Percentiles rank a stretch among this genome's conserved stretches.
Evolutionary conservation across 2,329 filamentous ascomycete species (phyloP).

Genomic region (Stachybotrys elegans): DNA sequence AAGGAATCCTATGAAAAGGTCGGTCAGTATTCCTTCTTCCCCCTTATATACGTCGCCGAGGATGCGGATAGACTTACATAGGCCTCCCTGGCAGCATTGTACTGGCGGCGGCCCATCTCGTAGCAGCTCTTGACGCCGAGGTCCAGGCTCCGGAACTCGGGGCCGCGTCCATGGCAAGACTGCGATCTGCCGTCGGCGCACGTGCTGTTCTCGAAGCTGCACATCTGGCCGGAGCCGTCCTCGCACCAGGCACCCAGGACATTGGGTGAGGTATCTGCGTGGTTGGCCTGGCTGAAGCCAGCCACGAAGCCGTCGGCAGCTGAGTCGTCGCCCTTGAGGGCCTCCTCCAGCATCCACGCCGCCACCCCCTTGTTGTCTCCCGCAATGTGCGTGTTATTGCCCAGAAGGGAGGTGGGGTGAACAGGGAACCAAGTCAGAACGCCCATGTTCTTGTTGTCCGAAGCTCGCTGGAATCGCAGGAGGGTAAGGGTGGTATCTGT

Average conservation of each 20-base stretch:
- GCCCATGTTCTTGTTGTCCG: slow-evolving; percentile 72
- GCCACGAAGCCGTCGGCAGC: slow-evolving; percentile 71
- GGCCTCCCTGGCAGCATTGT: slow-evolving; percentile 46
- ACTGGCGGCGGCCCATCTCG: slow-evolving; percentile 73
- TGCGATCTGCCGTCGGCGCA: slow-evolving; percentile 67
- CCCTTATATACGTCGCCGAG: too few relatives aligned
- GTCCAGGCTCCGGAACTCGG: slow-evolving; percentile 62
- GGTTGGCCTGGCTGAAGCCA: slow-evolving; percentile 86
- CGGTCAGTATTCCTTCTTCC: background rate
- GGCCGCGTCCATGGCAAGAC: slow-evolving; percentile 69
- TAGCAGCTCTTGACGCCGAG: slow-evolving; percentile 69
- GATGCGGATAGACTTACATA: slow-evolving; percentile 35
- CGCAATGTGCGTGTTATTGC: slow-evolving; percentile 85
- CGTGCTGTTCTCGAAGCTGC: slow-evolving; percentile 76
- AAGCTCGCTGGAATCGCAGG: slow-evolving; percentile 69
- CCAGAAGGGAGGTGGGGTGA: slow-evolving; percentile 85
- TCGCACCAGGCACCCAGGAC: slow-evolving; percentile 85
- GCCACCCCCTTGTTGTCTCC: slow-evolving; percentile 98
- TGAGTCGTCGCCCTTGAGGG: slow-evolving; percentile 45
- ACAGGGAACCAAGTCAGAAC: slow-evolving; percentile 88
- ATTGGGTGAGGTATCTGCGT: slow-evolving; percentile 88
- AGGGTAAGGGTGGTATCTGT: slow-evolving; percentile 63
- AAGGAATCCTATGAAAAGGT: slow-evolving; percentile 45
- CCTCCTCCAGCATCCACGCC: slow-evolving; percentile 76
- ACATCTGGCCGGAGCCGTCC: slow-evolving; percentile 68